Percentiles rank a stretch among this genome's conserved stretches.
Evolutionary conservation across 495 filamentous ascomycete genomes (phyloP).

Genomic region (Lepidopterella palustris): DNA sequence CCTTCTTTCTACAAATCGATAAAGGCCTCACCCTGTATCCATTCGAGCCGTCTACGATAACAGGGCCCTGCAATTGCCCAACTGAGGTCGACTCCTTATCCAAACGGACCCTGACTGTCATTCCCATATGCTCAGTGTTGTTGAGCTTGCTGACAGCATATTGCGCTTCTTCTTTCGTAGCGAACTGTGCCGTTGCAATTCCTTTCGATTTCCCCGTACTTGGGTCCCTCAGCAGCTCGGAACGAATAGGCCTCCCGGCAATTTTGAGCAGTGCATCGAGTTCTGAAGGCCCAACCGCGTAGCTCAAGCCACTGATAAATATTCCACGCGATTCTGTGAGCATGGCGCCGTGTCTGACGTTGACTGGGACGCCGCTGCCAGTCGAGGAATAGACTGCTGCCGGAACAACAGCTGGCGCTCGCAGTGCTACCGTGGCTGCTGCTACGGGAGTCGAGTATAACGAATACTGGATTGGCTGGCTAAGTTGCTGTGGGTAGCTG

Average conservation of each 20-base stretch:
- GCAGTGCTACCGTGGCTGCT: background rate
- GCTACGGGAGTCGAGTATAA: slow-evolving; percentile 3
- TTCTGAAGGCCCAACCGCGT: slow-evolving; percentile 16
- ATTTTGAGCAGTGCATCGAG: slow-evolving; percentile 23
- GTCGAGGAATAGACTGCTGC: slow-evolving; percentile 20
- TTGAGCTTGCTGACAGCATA: slow-evolving; percentile 26
- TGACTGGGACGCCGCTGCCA: slow-evolving; percentile 28
- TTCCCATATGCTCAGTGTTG: slow-evolving; percentile 15
- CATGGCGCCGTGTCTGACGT: slow-evolving; percentile 23
- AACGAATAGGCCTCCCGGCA: slow-evolving; percentile 14
- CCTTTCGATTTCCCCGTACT: slow-evolving; percentile 27
- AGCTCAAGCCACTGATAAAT: slow-evolving; percentile 32
- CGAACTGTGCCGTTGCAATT: slow-evolving; percentile 27
- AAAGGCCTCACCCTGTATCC: background rate
- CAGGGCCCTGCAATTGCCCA: slow-evolving; percentile 18
- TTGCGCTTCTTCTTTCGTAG: slow-evolving; percentile 23
- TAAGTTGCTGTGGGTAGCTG: background rate
- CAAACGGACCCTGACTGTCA: slow-evolving; percentile 26
- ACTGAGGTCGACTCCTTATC: slow-evolving; percentile 31
- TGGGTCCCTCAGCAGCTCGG: slow-evolving; percentile 23
- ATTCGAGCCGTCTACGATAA: slow-evolving; percentile 24
- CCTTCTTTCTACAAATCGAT: too few species aligned
- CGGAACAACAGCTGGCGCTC: background rate
- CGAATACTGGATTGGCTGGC: background rate
- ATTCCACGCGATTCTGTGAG: slow-evolving; percentile 32